These are phyloP conservation scores for Colletotrichum gloeosporioides DNA, from an alignment of 2,329 filamentous ascomycete genomes.

Conservation along the genomic window DNA sequence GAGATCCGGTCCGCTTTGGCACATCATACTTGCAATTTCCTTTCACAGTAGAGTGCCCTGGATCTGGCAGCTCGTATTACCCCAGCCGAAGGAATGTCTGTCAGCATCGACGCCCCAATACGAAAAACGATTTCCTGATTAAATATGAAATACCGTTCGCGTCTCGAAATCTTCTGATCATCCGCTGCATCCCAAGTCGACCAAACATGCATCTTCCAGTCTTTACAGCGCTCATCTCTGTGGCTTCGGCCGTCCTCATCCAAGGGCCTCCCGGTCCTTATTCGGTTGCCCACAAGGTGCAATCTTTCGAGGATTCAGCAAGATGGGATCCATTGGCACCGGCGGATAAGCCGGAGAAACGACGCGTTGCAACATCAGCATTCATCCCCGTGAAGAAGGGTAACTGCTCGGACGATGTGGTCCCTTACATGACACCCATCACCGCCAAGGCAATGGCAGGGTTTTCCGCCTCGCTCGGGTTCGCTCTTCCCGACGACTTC, in stretches of 20 bases:
- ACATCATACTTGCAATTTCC: not conserved
- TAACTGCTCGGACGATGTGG: constrained; percentile 1
- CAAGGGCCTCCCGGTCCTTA: not conserved
- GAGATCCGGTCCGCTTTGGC: not conserved
- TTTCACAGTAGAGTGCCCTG: not conserved
- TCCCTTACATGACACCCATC: constrained; percentile 22
- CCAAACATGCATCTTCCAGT: not conserved
- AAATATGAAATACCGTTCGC: not conserved
- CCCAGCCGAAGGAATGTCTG: not conserved
- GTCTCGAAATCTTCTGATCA: not conserved
- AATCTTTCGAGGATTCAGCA: constrained; percentile 22
- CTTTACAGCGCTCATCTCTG: not conserved
- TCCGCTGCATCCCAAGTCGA: not conserved
- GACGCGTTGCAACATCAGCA: constrained; percentile 18
- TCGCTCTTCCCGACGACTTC: not conserved
- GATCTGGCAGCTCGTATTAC: not conserved
- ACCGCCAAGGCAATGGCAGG: constrained; percentile 1
- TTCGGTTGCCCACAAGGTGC: constrained; percentile 18
- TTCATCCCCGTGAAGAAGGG: constrained; percentile 12
- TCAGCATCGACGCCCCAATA: not conserved
- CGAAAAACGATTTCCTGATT: not conserved
- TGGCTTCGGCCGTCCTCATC: not conserved
- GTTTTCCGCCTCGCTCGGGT: not conserved
- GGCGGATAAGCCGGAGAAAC: constrained; percentile 13
- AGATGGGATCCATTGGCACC: constrained; percentile 26